These are phyloP conservation scores for Moniliella sp. DNA, from an alignment of 1,284 basidiomycete species.

Conservation along the genomic window DNA sequence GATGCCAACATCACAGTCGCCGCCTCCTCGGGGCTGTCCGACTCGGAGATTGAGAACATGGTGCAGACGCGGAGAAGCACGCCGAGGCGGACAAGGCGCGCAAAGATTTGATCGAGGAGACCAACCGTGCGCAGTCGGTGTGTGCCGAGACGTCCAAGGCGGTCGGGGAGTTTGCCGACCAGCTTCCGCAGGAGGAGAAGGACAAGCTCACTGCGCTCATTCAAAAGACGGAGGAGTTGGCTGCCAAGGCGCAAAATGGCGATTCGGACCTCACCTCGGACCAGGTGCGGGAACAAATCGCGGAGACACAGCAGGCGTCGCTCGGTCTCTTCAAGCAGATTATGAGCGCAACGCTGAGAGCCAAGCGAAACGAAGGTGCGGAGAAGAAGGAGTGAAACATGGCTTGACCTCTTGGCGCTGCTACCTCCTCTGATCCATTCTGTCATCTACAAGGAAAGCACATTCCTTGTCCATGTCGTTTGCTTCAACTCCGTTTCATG, in stretches of 20 bases:
- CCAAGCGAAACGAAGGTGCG: no score
- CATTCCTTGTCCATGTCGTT: no score
- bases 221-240: conserved; percentile 69
- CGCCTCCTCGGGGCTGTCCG: conserved; percentile 84
- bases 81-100: conserved; percentile 53
- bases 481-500: no score
- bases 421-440: no score
- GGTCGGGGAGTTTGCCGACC: conserved; percentile 90
- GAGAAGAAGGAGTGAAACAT: no score
- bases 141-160: conserved; percentile 88
- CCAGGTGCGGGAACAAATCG: conserved; percentile 71
- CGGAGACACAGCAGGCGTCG: conserved; percentile 80
- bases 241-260: conserved; percentile 68
- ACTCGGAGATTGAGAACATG: conserved; percentile 95
- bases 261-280: conserved; percentile 76
- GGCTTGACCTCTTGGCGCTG: no score
- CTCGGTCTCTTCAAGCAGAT: conserved; percentile 96
- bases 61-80: conserved; percentile 78
- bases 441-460: no score
- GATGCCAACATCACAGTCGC: conserved; percentile 94
- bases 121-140: conserved; percentile 87
- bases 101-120: conserved; percentile 73
- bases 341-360: no score
- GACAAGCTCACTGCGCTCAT: conserved; percentile 53
- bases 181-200: conserved; percentile 78